Evolutionary conservation across 306 rosid genomes (phyloP), one percentile per base, ranked within the genome.

Genomic region (Hippophae gyantsensis): DNA sequence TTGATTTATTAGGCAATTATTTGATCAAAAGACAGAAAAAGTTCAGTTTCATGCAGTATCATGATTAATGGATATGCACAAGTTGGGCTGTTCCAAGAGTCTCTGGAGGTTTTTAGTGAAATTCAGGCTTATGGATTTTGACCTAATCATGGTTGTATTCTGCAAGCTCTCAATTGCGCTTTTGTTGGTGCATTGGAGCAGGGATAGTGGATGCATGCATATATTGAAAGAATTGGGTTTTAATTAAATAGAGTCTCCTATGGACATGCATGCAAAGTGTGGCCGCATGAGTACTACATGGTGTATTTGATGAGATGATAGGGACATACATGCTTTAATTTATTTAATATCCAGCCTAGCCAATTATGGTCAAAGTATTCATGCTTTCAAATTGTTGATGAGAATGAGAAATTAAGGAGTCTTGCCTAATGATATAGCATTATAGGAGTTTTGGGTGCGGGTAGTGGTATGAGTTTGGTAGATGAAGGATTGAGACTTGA

Each of bases 151-250:
- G 69, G 71, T 6, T 69, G 71, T 44, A 72, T 75, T 61, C 76
- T 75, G 40, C 66, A 78, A 13, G 76, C 74, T 10, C 73, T 79
- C 38, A 65, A 68, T 52, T 79, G 81, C 48, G 76, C 78, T 62
- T 65, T 52, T 46, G 73, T 79, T 42, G 84, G 84, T 14, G 76
- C 79, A 7, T 43, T 79, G 40, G 79, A 79, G 62, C 78, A 79
- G 40, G 84, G 78, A 52, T 75, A 61, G 69, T 79, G 84, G 84
- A 72, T 79, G 69, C 84, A 72, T 69, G 73, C 74, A 3, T 75
- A 57, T 52, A 69, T 72, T 10, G 69, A 56, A 32, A 62, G 66
- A 59, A 75, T 65, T 50, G 55, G 62, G 49, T 54, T 75, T 65
- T 26, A 26, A 48, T 54, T 75, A 55, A 74, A 69, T 66, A 76